Evolutionary conservation across 176 grass and related monocot genomes (phyloP).

Genomic region (Avena atlantica): DNA sequence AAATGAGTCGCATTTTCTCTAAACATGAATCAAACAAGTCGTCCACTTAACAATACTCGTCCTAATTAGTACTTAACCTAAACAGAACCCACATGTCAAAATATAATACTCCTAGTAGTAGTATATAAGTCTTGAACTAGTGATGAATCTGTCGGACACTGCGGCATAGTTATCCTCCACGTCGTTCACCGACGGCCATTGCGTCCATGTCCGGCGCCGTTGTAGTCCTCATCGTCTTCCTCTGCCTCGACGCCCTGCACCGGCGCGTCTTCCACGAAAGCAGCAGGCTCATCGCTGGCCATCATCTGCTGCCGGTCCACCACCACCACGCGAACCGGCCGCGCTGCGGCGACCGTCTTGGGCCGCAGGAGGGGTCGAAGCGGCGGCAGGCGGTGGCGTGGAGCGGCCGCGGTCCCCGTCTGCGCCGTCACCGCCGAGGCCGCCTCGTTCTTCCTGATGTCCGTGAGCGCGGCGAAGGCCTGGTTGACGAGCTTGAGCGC

Average conservation of each 20-base stretch:
- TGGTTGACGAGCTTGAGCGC: conserved; percentile 19
- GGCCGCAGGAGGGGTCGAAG: not conserved
- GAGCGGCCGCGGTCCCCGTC: too few species aligned
- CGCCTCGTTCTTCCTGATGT: conserved; percentile 18
- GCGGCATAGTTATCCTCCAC: not conserved
- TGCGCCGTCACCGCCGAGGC: too few species aligned
- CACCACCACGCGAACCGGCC: not conserved
- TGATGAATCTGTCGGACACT: too few species aligned
- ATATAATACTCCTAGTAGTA: too few species aligned
- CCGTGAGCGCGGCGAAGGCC: conserved; percentile 29
- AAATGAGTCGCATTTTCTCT: too few species aligned
- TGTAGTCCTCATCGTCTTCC: not conserved
- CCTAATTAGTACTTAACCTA: too few species aligned
- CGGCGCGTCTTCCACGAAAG: not conserved
- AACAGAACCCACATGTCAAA: too few species aligned
- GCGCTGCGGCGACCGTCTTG: not conserved
- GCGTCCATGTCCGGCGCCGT: not conserved
- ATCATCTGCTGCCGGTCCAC: not conserved
- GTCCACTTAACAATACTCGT: too few species aligned
- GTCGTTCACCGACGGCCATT: not conserved
- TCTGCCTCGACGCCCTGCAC: not conserved
- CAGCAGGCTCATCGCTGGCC: not conserved
- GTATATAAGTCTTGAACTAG: too few species aligned
- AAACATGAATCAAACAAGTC: too few species aligned
- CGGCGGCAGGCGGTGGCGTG: not conserved